Evolutionary conservation across 2,329 filamentous ascomycete genomes (phyloP).

Genomic region (Bipolaris cookei): DNA sequence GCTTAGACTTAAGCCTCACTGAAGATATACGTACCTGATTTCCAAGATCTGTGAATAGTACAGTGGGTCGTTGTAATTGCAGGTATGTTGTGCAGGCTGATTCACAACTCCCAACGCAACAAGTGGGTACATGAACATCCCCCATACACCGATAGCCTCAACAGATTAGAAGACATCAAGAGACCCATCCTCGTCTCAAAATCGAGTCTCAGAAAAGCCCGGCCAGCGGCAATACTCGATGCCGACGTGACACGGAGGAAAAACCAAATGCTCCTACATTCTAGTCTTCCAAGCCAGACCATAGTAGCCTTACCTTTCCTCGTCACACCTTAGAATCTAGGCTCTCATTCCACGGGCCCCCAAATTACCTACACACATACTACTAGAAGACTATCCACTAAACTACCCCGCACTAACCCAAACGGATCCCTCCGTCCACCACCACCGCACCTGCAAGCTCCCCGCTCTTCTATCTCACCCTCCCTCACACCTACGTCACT

Average conservation of each 20-base stretch:
- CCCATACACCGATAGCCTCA: not conserved
- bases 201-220: not conserved
- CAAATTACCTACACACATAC: too few species aligned
- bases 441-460: not conserved
- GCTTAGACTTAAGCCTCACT: not conserved
- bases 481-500: slow-evolving; percentile 31
- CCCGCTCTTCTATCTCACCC: not conserved
- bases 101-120: too few species aligned
- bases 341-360: not conserved
- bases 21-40: not conserved
- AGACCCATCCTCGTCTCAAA: not conserved
- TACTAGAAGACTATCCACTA: too few species aligned
- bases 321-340: not conserved
- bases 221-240: not conserved
- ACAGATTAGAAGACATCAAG: not conserved
- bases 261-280: not conserved
- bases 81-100: too few species aligned
- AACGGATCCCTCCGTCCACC: slow-evolving; percentile 12
- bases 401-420: slow-evolving; percentile 7
- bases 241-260: not conserved
- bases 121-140: not conserved
- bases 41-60: not conserved
- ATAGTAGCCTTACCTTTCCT: too few species aligned
- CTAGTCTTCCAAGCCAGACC: not conserved
- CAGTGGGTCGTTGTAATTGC: not conserved